Evolutionary conservation across 306 rosid species (phyloP).

Genomic region (Clitoria ternatea): DNA sequence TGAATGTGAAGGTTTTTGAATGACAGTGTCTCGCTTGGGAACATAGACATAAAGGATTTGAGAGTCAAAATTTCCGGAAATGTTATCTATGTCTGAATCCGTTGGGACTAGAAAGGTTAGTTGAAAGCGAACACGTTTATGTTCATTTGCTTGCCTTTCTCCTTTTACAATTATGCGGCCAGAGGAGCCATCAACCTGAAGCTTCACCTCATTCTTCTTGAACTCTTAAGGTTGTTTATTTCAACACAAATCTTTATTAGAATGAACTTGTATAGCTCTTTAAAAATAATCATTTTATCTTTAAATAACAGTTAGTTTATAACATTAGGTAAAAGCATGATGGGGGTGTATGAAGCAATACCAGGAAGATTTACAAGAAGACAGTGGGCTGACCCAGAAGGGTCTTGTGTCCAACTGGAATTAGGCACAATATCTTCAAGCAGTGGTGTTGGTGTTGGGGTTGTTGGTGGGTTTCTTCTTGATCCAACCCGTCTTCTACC

Average conservation of each 20-base stretch:
- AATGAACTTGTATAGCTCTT: no score
- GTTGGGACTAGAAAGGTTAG: slow-evolving; percentile 25
- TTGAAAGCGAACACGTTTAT: slow-evolving; percentile 26
- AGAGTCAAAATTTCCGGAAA: slow-evolving; percentile 35
- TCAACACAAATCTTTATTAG: no score
- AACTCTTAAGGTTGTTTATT: no score
- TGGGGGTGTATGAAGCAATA: slow-evolving; percentile 7
- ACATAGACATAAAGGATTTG: slow-evolving; percentile 42
- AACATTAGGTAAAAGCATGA: not conserved
- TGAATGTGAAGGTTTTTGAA: not conserved
- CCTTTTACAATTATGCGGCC: slow-evolving; percentile 34
- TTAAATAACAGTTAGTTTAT: no score
- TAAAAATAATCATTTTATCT: no score
- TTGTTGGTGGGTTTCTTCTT: not conserved
- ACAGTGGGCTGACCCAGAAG: slow-evolving; percentile 26
- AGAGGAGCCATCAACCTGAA: slow-evolving; percentile 8
- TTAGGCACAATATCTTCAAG: slow-evolving; percentile 36
- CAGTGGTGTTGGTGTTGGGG: not conserved
- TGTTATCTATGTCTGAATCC: slow-evolving; percentile 29
- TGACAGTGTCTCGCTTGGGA: slow-evolving; percentile 25
- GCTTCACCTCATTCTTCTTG: slow-evolving; percentile 40
- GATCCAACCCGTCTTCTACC: slow-evolving; percentile 10
- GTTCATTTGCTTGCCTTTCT: slow-evolving; percentile 34
- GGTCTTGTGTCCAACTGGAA: slow-evolving; percentile 43
- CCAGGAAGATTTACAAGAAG: slow-evolving; percentile 60